Evolutionary conservation across 208 protist species (phyloP).

Genomic region (Crithidia brevicula): DNA sequence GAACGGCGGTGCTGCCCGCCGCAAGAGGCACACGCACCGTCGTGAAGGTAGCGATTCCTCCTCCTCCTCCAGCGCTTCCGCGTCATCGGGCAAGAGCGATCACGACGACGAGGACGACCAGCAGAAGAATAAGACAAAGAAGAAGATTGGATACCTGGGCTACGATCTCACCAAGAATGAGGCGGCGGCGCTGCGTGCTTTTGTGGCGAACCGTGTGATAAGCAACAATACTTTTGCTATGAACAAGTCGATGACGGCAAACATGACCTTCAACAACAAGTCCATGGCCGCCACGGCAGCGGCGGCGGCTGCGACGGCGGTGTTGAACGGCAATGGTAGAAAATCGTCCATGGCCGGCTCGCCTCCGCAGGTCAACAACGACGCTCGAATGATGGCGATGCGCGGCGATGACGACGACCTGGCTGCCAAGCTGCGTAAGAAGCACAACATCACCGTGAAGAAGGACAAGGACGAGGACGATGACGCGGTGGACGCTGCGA

Average conservation of each 20-base stretch:
- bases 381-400: conserved; percentile 48
- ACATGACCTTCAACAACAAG: conserved; percentile 17
- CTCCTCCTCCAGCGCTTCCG: background rate
- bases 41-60: conserved; percentile 4
- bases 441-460: conserved; percentile 56
- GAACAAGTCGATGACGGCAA: conserved; percentile 20
- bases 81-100: conserved; percentile 6
- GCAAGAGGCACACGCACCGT: conserved; percentile 2
- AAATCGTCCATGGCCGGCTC: conserved; percentile 17
- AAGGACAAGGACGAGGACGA: conserved; percentile 26
- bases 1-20: background rate
- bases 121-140: conserved; percentile 34
- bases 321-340: background rate
- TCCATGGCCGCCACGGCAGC: conserved; percentile 1
- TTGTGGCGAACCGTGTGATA: conserved; percentile 34
- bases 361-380: conserved; percentile 36
- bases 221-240: conserved; percentile 26
- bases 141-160: conserved; percentile 79
- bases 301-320: conserved; percentile 18
- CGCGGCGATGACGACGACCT: conserved; percentile 56
- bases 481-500: conserved; percentile 5
- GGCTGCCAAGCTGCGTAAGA: conserved; percentile 64
- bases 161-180: conserved; percentile 86
- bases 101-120: conserved; percentile 21
- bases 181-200: conserved; percentile 61